Evolutionary conservation across 2,329 filamentous ascomycete species (phyloP), one percentile per base, ranked within the genome.

Genomic region (Camptophora hylomeconis): DNA sequence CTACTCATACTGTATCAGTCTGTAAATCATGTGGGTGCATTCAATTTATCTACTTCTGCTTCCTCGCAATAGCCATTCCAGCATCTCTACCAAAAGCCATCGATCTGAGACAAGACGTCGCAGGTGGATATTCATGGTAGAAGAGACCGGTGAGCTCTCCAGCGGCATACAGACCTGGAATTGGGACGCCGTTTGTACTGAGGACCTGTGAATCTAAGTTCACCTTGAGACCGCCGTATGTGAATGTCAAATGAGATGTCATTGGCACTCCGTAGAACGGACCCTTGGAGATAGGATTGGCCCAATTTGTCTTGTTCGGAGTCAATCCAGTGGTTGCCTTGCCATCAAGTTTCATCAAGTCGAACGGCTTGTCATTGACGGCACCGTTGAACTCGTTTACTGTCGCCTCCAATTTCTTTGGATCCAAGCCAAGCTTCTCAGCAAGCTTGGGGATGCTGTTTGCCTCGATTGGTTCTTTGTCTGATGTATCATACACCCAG

Each of bases 401-500:
- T 0, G 54, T 58, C 39, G 51, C 52, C 40, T 54, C 49, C 20
- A 57, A 38, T 24, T 46, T 45, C 17, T 51, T 39, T 3, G 53
- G 45, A 32, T 57, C 44, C 9, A 57, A 33, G 5, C 48, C 46
- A n/a, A 59, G 44, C 35, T 56, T 57, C 24, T 49, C 36, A 1
- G 54, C 56, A 21, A 57, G 43, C 11, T 52, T 55, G 24, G 48
- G 46, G 26, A 58, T 59, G 3, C 53, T 55, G 21, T 58, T 47
- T 7, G 51, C 51, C 28, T 53, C 44, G 36, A 54, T 51, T 5
- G 55, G 57, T 24, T 55, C 52, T 19, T 53, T 40, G 30, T 59
- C 54, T 2, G 56, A 58, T 2, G 56, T 58, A 12, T 58, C 54
- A 28, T 54, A 58, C 3, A 58, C 57, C 56, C 54, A 59, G 24